Base-by-base conservation (phyloP, 139 green algal species). In the Micractinium conductrix region DNA sequence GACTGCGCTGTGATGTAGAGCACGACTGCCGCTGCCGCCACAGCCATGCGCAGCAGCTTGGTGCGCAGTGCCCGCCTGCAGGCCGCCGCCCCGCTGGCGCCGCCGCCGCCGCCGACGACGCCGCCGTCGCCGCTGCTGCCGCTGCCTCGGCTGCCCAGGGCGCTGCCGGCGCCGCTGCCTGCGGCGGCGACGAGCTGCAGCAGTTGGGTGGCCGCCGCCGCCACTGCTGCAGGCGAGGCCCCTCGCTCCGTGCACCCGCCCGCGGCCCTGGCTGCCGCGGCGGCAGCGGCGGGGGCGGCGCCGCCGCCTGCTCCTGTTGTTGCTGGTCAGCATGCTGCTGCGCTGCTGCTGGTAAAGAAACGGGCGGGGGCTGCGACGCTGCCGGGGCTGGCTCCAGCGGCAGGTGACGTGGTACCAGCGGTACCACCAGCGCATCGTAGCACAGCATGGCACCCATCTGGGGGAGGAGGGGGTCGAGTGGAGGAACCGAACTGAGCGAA, bases 391-490 rank as follows among this genome's bases (percentile, higher is more conserved):
- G n/a, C n/a, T n/a, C n/a, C 4, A 33, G 78, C n/a, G 2, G 40
- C 38, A 28, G 37, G 6, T 38, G 75, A 9, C 44, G 38, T 8
- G 55, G 22, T n/a, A 37, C 45, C 30, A 90, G 69, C 3, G 85
- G 88, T 0, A 87, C 87, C 24, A 94, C 44, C 86, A 95, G 45
- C 2, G 87, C 33, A 43, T 95, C 92, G 58, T 92, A 93, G 58
- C 89, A 80, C 55, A 92, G 22, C 90, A 95, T 94, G 33, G 84
- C 73, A 33, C 89, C 92, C 19, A 91, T 65, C 75, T 84, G 75
- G 58, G 26, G 48, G 5, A 33, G 17, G 43, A 17, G 40, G 44
- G 22, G 72, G n/a, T 33, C n/a, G 28, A n/a, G n/a, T n/a, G n/a
- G n/a, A n/a, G n/a, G n/a, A n/a, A n/a, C n/a, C n/a, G n/a, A n/a